These are phyloP conservation scores for Mycena rebaudengoi DNA, from an alignment of 768 basidiomycete species.

Conservation along the genomic window DNA sequence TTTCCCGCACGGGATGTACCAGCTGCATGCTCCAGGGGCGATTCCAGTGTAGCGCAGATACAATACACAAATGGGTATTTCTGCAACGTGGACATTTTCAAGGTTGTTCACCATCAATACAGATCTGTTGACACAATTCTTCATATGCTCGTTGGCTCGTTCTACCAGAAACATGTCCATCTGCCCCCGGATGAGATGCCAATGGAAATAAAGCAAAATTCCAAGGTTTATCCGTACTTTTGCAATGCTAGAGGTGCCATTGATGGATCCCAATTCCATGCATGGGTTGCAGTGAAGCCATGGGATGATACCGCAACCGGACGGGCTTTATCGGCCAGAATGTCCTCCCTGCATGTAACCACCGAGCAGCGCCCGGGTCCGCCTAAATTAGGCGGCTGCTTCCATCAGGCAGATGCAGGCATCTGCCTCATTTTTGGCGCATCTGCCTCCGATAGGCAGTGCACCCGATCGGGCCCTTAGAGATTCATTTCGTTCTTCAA, in stretches of 20 bases:
- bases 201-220: constrained; percentile 29
- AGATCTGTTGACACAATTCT: not conserved
- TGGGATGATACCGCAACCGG: constrained; percentile 32
- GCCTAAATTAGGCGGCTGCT: too few species aligned
- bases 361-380: too few species aligned
- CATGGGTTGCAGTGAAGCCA: constrained; percentile 26
- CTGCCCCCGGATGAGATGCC: constrained; percentile 29
- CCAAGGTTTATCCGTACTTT: constrained; percentile 39
- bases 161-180: constrained; percentile 34
- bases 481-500: too few species aligned
- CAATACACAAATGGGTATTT: constrained; percentile 35
- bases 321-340: constrained; percentile 31
- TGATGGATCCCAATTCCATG: constrained; percentile 38
- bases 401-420: too few species aligned
- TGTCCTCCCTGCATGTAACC: constrained; percentile 2
- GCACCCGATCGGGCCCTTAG: too few species aligned
- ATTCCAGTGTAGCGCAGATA: constrained; percentile 42
- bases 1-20: constrained; percentile 28
- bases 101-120: too few species aligned
- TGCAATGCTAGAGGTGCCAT: constrained; percentile 33
- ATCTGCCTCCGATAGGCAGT: too few species aligned
- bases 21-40: constrained; percentile 34
- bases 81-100: too few species aligned
- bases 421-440: too few species aligned
- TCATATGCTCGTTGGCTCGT: constrained; percentile 1